Percentiles rank a stretch among this genome's conserved stretches.
Evolutionary conservation across 208 protist genomes (phyloP).

Genomic region (Wallacemonas sp.): DNA sequence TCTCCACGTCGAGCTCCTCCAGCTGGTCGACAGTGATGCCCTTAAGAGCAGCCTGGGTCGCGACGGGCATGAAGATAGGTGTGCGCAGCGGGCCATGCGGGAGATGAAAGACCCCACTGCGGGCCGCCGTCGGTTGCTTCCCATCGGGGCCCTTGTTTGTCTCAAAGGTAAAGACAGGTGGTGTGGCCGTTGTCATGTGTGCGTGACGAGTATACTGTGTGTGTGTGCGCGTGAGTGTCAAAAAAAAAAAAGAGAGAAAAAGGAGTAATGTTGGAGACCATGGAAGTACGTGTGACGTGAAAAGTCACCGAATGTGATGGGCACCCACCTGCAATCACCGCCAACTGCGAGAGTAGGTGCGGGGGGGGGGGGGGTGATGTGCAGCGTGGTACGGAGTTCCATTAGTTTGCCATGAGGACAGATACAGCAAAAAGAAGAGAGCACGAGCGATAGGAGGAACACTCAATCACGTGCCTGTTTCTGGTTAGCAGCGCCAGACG

Average conservation of each 20-base stretch:
- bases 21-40: slow-evolving; percentile 94
- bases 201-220: no score
- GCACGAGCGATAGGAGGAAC: no score
- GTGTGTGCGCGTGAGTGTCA: no score
- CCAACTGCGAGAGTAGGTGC: no score
- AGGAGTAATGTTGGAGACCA: neutral
- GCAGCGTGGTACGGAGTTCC: no score
- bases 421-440: no score
- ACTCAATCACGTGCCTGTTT: no score
- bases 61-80: slow-evolving; percentile 98
- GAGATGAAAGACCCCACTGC: slow-evolving; percentile 86
- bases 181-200: neutral
- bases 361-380: no score
- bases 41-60: slow-evolving; percentile 97
- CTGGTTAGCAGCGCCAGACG: no score
- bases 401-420: no score
- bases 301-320: neutral
- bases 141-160: slow-evolving; percentile 50
- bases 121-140: slow-evolving; percentile 52
- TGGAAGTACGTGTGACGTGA: neutral
- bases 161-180: slow-evolving; percentile 68
- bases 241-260: neutral
- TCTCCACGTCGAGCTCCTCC: slow-evolving; percentile 92
- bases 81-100: slow-evolving; percentile 90
- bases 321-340: no score